Evolutionary conservation across 2,329 filamentous ascomycete species (phyloP), one percentile per base, ranked within the genome.

Genomic region (Sclerotiophoma versabilis): DNA sequence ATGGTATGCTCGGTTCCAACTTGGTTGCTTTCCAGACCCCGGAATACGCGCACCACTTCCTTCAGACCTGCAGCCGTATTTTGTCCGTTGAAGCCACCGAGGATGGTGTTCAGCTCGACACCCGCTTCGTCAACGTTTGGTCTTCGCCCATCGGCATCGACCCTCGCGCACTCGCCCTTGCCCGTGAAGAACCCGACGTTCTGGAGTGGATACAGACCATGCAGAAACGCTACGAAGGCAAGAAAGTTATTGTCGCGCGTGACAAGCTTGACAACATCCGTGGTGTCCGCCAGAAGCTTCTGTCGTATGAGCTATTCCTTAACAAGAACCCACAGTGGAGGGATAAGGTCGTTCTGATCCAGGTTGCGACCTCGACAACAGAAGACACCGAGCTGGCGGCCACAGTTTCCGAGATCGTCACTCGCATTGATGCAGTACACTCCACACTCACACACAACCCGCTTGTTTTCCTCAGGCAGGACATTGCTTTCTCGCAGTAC

Each of bases 251-350:
- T 64, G 93, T 97, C 11, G 92, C 92, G 9, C 87, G 93, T 46
- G 93, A 98, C 76, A 96, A 97, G 82, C 86, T 98, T 37, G 93
- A 98, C 74, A 88, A 91, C 63, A 91, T 98, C 51, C 89, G 93
- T 47, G 93, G 95, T 56, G 92, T 98, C 32, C 86, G 93, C 32
- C 93, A 96, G 77, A 98, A 98, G 81, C 83, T 98, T 5, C 81
- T 97, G 22, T 90, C 93, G 1, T 96, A 91, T 68, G 95, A 98
- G 76, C 78, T 97, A 8, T 98, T 98, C 77, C 83, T 98, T 37
- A 96, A 96, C 77, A 91, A 92, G 73, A 91, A 97, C 71, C 93
- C 93, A 0, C 84, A 96, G 69, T 97, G 91, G 90, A 84, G 87
- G 47, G 91, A 93, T 64, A 89, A 86, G 67, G 90, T 93, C 12